A percentile compares a stretch with the other conserved stretches of the same genome.
phyloP scores from a whole-genome alignment of 495 filamentous ascomycete genomes.

The Cenococcum geophilum region DNA sequence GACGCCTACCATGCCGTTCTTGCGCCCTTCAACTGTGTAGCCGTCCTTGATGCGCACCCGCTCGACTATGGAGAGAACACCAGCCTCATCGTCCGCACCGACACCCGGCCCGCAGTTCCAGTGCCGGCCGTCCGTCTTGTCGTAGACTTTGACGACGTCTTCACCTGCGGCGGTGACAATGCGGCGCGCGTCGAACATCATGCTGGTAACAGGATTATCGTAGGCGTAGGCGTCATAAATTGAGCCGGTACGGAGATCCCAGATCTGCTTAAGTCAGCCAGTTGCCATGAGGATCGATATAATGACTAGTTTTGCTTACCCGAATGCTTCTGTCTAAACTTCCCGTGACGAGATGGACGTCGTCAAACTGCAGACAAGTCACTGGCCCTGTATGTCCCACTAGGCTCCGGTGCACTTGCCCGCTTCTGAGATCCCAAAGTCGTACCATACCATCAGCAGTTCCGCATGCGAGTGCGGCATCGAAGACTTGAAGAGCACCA shows the following conservation, averaged over 20 bases:
- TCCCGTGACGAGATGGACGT: conserved; percentile 89
- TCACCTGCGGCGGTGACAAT: conserved; percentile 90
- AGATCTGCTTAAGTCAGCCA: conserved; percentile 59
- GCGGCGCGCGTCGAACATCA: conserved; percentile 92
- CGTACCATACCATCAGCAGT: conserved; percentile 98
- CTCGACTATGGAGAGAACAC: conserved; percentile 66
- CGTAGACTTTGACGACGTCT: conserved; percentile 92
- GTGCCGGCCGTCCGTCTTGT: conserved; percentile 90
- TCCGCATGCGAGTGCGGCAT: conserved; percentile 93
- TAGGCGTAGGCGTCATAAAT: conserved; percentile 97
- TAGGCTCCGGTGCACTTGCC: conserved; percentile 90
- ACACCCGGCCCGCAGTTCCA: conserved; percentile 94
- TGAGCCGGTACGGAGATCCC: conserved; percentile 94
- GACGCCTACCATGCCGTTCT: conserved; percentile 80
- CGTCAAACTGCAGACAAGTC: conserved; percentile 93
- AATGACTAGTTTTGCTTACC: conserved; percentile 50
- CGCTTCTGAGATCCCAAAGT: conserved; percentile 93
- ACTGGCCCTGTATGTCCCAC: conserved; percentile 96
- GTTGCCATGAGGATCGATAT: not conserved
- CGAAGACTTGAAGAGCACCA: conserved; percentile 91
- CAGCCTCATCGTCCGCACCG: conserved; percentile 54
- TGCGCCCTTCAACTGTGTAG: conserved; percentile 84
- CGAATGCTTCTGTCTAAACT: conserved; percentile 89
- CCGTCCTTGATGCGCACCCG: conserved; percentile 88
- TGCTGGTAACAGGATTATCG: conserved; percentile 85